These are phyloP conservation scores for Podosphaera xanthii DNA, from an alignment of 2,329 filamentous ascomycete genomes.

Conservation along the genomic window DNA sequence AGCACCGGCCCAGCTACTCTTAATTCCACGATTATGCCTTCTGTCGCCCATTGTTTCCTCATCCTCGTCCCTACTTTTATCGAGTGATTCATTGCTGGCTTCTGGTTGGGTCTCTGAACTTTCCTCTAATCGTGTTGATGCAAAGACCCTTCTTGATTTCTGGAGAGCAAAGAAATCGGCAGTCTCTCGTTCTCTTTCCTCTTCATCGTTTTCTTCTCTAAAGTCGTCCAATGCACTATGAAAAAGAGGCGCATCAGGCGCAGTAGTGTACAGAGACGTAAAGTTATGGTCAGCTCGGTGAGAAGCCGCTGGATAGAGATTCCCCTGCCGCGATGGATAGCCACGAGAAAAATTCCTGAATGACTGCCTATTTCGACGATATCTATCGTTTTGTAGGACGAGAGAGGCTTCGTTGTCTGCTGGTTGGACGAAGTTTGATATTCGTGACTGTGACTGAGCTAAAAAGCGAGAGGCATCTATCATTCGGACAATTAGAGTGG, in stretches of 20 bases:
- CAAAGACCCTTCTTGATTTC: slow-evolving; percentile 70
- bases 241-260: slow-evolving; percentile 75
- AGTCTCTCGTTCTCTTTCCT: slow-evolving; percentile 71
- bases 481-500: neutral
- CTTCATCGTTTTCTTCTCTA: slow-evolving; percentile 78
- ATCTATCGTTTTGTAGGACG: slow-evolving; percentile 17
- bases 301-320: slow-evolving; percentile 55
- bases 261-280: slow-evolving; percentile 47
- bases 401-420: slow-evolving; percentile 20
- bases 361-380: slow-evolving; percentile 11
- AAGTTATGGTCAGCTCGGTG: slow-evolving; percentile 41
- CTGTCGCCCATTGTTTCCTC: slow-evolving; percentile 22
- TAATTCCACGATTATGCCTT: slow-evolving; percentile 26
- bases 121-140: slow-evolving; percentile 60
- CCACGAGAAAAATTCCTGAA: slow-evolving; percentile 10
- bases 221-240: slow-evolving; percentile 80
- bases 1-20: slow-evolving; percentile 39
- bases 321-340: slow-evolving; percentile 24
- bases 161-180: slow-evolving; percentile 89
- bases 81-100: slow-evolving; percentile 31
- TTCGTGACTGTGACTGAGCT: slow-evolving; percentile 80
- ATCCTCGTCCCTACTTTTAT: slow-evolving; percentile 27
- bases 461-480: slow-evolving; percentile 90
- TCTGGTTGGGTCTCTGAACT: slow-evolving; percentile 66
- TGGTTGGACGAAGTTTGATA: slow-evolving; percentile 48